These are phyloP conservation scores for Wakefieldia striispora DNA, from an alignment of 768 basidiomycete genomes.

Conservation along the genomic window DNA sequence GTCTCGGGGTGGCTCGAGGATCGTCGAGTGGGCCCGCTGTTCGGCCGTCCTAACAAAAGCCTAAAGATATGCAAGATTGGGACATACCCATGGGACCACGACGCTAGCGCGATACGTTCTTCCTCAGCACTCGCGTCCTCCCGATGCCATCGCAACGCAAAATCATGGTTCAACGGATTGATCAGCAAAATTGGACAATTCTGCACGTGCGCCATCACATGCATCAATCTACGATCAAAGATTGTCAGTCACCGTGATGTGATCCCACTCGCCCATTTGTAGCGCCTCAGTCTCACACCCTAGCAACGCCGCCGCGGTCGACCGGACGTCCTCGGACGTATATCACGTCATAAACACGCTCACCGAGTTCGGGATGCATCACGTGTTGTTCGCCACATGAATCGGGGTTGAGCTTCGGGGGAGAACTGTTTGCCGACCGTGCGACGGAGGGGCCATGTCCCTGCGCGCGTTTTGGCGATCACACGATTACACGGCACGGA, in stretches of 20 bases:
- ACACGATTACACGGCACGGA: constrained; percentile 48
- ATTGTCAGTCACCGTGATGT: too few relatives aligned
- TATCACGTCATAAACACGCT: constrained; percentile 69
- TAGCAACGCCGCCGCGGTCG: constrained; percentile 45
- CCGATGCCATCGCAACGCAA: constrained; percentile 77
- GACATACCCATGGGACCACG: constrained; percentile 60
- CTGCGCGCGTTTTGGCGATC: constrained; percentile 52
- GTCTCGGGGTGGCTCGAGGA: constrained; percentile 47
- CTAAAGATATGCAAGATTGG: constrained; percentile 15
- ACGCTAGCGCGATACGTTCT: constrained; percentile 52
- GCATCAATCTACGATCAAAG: too few relatives aligned
- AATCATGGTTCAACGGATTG: constrained; percentile 61
- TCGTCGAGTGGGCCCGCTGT: constrained; percentile 57
- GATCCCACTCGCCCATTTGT: constrained; percentile 59
- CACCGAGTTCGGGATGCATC: constrained; percentile 72
- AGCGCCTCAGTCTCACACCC: constrained; percentile 55
- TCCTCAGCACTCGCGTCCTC: constrained; percentile 58
- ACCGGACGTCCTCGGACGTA: constrained; percentile 49
- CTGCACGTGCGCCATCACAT: constrained; percentile 22
- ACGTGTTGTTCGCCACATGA: constrained; percentile 81
- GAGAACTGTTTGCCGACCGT: constrained; percentile 80
- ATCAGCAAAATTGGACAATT: constrained; percentile 76
- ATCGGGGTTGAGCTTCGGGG: constrained; percentile 57
- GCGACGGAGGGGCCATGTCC: constrained; percentile 63
- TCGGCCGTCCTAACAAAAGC: constrained; percentile 54